Evolutionary conservation across 1,139 yeast genomes (phyloP), one percentile per base, ranked within the genome.

Genomic region (Lodderomyces jiufengensis): DNA sequence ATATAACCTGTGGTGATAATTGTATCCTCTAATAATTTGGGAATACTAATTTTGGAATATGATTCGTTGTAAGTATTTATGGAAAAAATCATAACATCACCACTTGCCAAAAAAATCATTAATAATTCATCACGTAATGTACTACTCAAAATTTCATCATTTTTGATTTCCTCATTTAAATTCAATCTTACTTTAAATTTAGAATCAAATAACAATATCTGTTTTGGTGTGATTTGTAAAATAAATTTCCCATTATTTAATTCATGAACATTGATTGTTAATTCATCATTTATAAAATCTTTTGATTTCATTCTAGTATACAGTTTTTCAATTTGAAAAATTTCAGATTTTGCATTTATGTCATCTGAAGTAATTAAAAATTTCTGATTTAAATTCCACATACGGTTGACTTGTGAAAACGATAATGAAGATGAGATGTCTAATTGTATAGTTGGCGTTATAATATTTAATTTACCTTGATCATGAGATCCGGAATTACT

Each of bases 281-380:
- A 63, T 27, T 78, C 80, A 39, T 78, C 72, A 42, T 78, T 76
- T 40, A 78, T 71, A 51, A 87, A 83, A 44, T 78, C 81, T 32
- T 78, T 74, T 10, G 80, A 70, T 37, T 76, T 78, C 41, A 82
- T 63, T 37, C 84, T 73, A 27, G 80, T 73, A 57, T 84, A 85
- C 23, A 80, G 73, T 34, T 81, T 80, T 34, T 74, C 74, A 38
- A 86, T 79, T 42, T 78, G 78, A 52, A 85, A 88, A 31, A 86
- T 76, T 49, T 84, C 88, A 10, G 90, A 81, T 47, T 80, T 82
- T 33, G 61, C 65, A 44, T 77, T 77, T 10, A 67, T 59, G 34
- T 76, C 76, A 53, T 83, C 90, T 0, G 95, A 84, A 0, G 95
- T 84, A 21, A 88, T 70, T 39, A 88, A 64, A 53, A 73, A 87